Evolutionary conservation across 2,329 filamentous ascomycete species (phyloP).

Genomic region (Fusarium robinianum): DNA sequence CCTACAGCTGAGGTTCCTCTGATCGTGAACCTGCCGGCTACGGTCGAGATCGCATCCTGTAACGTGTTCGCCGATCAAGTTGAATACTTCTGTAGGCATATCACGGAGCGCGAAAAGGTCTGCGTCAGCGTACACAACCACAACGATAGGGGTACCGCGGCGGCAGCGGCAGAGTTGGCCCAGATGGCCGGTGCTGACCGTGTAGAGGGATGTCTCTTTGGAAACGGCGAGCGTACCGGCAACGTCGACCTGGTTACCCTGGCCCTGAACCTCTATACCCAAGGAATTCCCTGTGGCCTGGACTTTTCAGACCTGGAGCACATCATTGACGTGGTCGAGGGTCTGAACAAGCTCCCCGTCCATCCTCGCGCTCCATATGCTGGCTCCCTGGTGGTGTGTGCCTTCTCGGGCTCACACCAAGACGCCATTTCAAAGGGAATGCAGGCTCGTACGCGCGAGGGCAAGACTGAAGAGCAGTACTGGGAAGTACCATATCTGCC

Average conservation of each 20-base stretch:
- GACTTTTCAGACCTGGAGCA: constrained; percentile 89
- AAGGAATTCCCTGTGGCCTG: constrained; percentile 81
- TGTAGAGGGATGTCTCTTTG: constrained; percentile 88
- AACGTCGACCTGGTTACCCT: constrained; percentile 95
- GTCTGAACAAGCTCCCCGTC: constrained; percentile 92
- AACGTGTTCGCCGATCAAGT: constrained; percentile 97
- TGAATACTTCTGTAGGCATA: constrained; percentile 89
- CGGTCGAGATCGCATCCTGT: constrained; percentile 91
- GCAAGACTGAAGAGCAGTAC: constrained; percentile 62
- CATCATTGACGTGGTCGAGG: constrained; percentile 87
- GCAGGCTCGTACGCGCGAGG: constrained; percentile 66
- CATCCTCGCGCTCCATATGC: constrained; percentile 90
- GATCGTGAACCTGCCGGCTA: constrained; percentile 96
- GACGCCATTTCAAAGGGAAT: constrained; percentile 96
- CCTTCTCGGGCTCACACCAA: constrained; percentile 90
- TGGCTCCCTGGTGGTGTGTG: constrained; percentile 87
- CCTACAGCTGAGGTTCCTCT: constrained; percentile 79
- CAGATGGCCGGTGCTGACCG: constrained; percentile 96
- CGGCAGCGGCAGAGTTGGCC: constrained; percentile 87
- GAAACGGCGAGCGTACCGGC: constrained; percentile 93
- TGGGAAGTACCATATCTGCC: constrained; percentile 94
- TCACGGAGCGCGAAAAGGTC: constrained; percentile 83
- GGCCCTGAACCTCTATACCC: constrained; percentile 91
- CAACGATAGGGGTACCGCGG: constrained; percentile 89
- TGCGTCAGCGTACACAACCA: constrained; percentile 91